Base-by-base conservation (phyloP, 495 filamentous ascomycete species). In the Xanthoparmelia taractica region DNA sequence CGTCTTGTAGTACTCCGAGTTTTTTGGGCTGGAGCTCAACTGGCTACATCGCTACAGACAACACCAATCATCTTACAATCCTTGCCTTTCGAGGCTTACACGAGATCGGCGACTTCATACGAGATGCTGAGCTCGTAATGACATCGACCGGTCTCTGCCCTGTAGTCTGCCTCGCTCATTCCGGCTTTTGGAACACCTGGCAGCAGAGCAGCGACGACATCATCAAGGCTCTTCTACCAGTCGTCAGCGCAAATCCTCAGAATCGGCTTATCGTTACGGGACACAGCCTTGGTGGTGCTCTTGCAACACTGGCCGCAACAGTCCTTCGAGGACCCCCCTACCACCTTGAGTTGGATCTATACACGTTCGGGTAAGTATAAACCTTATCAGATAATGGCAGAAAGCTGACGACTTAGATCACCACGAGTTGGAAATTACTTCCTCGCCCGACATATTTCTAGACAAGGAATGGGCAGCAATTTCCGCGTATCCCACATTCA, bases 181-280 rank as follows among this genome's bases (percentile, higher is more conserved):
- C 48, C 12, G 48, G 48, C 27, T 52, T 52, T 25, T 52, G 48
- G 48, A 52, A 52, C 48, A 52, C 48, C 4, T 52, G 48, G 48
- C 25, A 52, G 27, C 12, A 27, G 27, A 52, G 48, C 18, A 52
- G 48, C 48, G 7, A 15, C 18, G 25, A 52, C 18, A 31, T 52
- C 4, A 52, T 52, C 27, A 31, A 52, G 0, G 48, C 48, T 52
- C 48, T 52, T 31, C 48, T 52, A 12, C 48, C 11, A 1, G 48
- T 52, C 4, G 48, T 52, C 48, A 2, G 48, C 17, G 2, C 3
- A 17, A 52, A 52, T 31, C 25, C 48, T 52, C 48, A 52, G 27
- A 52, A 52, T 31, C 48, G 27, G 27, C 13, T 52, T 11, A 31
- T 52, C 0, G 10, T 52, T 5, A 52, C 48, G 17, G 48, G 48